These are phyloP conservation scores for Parietaria judaica DNA, from an alignment of 306 rosid genomes.

Conservation along the genomic window DNA sequence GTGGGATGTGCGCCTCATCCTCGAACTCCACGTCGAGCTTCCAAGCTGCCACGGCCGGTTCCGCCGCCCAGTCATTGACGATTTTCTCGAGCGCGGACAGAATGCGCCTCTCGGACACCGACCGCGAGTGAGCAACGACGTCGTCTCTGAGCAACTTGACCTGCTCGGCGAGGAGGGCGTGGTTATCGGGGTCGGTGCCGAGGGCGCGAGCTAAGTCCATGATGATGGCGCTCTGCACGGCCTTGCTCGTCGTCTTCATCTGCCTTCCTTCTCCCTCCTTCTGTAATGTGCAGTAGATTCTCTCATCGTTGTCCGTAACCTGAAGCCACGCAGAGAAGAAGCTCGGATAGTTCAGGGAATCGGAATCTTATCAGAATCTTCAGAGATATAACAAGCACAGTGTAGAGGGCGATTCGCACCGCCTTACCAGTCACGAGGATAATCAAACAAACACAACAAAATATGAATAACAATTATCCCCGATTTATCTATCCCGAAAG, in stretches of 20 bases:
- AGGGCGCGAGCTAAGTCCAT: conserved; percentile 59
- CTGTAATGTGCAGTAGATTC: conserved; percentile 32
- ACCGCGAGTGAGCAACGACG: conserved; percentile 11
- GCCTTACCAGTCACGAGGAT: too few relatives aligned
- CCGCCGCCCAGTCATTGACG: conserved; percentile 22
- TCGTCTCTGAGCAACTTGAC: conserved; percentile 35
- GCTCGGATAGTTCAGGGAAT: too few relatives aligned
- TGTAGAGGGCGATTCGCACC: too few relatives aligned
- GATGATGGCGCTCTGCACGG: conserved; percentile 45
- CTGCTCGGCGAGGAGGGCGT: conserved; percentile 31
- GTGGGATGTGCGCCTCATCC: conserved; percentile 32
- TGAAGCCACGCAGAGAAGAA: background rate
- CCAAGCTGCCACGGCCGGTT: conserved; percentile 18
- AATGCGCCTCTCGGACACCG: conserved; percentile 27
- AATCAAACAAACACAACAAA: too few relatives aligned
- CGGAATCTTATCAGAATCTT: too few relatives aligned
- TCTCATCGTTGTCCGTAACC: conserved; percentile 43
- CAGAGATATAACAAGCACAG: too few relatives aligned
- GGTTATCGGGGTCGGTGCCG: conserved; percentile 36
- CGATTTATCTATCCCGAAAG: too few relatives aligned
- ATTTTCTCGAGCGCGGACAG: conserved; percentile 32
- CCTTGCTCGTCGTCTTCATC: conserved; percentile 34
- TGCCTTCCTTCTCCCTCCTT: conserved; percentile 40
- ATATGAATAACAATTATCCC: too few relatives aligned
- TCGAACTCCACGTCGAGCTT: conserved; percentile 24